phyloP scores from a whole-genome alignment of 129 eudicot genomes.

The Helichrysum umbraculigerum region DNA sequence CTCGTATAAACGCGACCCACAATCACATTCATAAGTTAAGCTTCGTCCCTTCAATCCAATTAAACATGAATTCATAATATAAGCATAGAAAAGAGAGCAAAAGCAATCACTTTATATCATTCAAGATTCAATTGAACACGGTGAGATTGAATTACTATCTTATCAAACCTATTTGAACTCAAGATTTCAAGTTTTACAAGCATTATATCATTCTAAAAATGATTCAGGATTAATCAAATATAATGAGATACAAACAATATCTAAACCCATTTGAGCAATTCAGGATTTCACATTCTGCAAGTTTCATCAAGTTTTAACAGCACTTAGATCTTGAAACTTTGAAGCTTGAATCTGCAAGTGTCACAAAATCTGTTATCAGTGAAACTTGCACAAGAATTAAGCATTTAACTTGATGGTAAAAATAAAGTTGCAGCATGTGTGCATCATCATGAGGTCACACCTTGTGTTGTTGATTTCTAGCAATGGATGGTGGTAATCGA shows the following conservation, averaged over 20 bases:
- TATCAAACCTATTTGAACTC: conserved; percentile 5
- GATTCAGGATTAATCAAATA: conserved; percentile 8
- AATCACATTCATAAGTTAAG: background rate
- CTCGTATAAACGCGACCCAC: background rate
- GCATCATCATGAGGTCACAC: conserved; percentile 26
- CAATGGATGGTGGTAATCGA: conserved; percentile 25
- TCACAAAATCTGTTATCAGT: background rate
- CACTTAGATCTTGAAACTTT: conserved; percentile 34
- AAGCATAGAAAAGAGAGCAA: background rate
- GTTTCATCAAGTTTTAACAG: conserved; percentile 31
- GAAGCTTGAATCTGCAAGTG: conserved; percentile 39
- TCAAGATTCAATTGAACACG: conserved; percentile 8
- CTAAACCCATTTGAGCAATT: background rate
- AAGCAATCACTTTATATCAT: conserved; percentile 14
- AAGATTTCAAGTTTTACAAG: background rate
- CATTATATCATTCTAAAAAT: background rate
- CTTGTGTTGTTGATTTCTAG: conserved; percentile 46
- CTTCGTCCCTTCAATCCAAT: background rate
- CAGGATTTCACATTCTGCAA: background rate
- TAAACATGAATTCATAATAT: background rate
- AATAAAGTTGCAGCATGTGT: background rate
- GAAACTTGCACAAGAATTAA: background rate
- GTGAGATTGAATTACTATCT: background rate
- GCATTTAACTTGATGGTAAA: background rate
- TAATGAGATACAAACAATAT: background rate